Percentiles rank a stretch among this genome's conserved stretches.
Conservation (phyloP, 2,329 filamentous ascomycete species). For the Triangularia setosa region DNA sequence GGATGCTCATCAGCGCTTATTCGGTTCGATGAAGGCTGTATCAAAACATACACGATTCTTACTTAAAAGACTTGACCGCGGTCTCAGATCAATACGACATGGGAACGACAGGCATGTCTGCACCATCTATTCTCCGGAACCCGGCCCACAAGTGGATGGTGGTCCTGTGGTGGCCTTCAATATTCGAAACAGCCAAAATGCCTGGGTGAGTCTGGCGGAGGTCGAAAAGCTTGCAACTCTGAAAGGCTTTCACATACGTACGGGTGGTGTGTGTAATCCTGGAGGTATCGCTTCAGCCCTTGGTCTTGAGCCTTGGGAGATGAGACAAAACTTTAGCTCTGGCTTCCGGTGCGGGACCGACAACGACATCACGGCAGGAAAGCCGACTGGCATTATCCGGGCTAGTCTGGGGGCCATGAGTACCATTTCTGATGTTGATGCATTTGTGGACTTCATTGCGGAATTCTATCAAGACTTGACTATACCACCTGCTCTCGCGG, state of each 20-base stretch:
- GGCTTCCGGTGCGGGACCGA: conserved; percentile 83
- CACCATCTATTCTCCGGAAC: conserved; percentile 54
- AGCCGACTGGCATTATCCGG: conserved; percentile 82
- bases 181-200: conserved; percentile 61
- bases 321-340: conserved; percentile 77
- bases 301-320: conserved; percentile 72
- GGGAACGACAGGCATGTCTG: conserved; percentile 64
- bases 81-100: conserved; percentile 61
- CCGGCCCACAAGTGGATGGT: conserved; percentile 34
- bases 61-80: conserved; percentile 52
- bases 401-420: conserved; percentile 90
- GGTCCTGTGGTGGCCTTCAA: conserved; percentile 87
- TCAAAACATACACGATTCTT: conserved; percentile 69
- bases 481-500: neutral
- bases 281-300: conserved; percentile 75
- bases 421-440: conserved; percentile 66
- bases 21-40: conserved; percentile 65
- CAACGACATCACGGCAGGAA: conserved; percentile 75
- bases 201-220: conserved; percentile 77
- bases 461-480: conserved; percentile 56
- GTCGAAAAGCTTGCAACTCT: conserved; percentile 81
- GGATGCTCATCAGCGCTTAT: conserved; percentile 63
- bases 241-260: conserved; percentile 78
- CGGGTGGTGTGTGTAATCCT: conserved; percentile 87
- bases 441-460: conserved; percentile 65